Conservation (phyloP, 257 asterid species). For the Gynochthodes officinalis region DNA sequence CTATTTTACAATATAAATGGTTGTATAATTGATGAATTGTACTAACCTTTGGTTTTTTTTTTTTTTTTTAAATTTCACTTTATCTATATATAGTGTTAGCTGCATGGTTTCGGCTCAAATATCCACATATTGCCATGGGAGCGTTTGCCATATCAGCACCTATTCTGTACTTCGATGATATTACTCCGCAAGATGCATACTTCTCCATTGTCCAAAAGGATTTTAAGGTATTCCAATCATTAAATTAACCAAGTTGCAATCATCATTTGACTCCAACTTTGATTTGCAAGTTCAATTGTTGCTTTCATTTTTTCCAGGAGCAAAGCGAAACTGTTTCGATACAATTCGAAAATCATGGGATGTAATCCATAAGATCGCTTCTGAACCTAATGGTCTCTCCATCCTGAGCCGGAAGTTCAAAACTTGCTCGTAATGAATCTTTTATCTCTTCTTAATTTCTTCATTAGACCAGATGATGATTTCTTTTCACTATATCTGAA, state of each 20-base stretch:
- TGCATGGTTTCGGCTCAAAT: constrained; percentile 22
- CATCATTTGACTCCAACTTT: too few species aligned
- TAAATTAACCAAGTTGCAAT: too few species aligned
- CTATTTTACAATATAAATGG: too few species aligned
- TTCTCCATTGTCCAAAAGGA: too few species aligned
- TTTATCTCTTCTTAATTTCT: too few species aligned
- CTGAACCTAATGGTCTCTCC: constrained; percentile 45
- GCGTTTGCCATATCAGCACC: constrained; percentile 28
- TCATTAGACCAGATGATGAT: too few species aligned
- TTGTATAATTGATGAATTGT: too few species aligned
- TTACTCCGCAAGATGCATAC: too few species aligned
- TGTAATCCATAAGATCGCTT: constrained; percentile 46
- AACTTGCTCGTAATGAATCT: constrained; percentile 3
- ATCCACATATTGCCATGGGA: constrained; percentile 23
- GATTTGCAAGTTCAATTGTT: too few species aligned
- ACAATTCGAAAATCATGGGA: constrained; percentile 56
- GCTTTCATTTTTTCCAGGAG: constrained; percentile 29
- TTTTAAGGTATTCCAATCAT: constrained; percentile 1
- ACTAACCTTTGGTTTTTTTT: too few species aligned
- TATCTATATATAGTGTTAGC: constrained; percentile 16
- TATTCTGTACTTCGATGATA: constrained; percentile 20
- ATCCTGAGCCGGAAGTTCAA: constrained; percentile 43
- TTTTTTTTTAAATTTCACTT: not conserved
- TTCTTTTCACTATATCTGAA: too few species aligned
- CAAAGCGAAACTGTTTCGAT: constrained; percentile 44